Evolutionary conservation across 2,329 filamentous ascomycete species (phyloP).

Genomic region (Corinectria fuckeliana): DNA sequence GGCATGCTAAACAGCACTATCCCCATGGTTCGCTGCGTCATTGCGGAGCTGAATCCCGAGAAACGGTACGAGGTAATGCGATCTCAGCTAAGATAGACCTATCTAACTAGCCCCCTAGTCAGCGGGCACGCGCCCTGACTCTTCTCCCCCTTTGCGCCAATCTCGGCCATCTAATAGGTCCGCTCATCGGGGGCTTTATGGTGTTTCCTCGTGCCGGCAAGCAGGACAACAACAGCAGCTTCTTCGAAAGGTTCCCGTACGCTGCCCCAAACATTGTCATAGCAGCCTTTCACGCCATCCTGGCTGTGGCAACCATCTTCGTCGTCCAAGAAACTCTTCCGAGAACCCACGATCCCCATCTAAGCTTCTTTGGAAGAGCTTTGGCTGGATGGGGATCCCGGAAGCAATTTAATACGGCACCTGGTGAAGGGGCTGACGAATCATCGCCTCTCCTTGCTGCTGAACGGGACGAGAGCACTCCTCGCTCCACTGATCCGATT

Average conservation of each 20-base stretch:
- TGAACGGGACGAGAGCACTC: not conserved
- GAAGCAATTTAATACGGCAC: not conserved
- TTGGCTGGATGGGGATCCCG: not conserved
- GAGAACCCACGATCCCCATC: not conserved
- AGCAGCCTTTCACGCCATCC: not conserved
- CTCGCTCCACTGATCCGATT: not conserved
- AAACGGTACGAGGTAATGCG: not conserved
- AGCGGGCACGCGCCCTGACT: not conserved
- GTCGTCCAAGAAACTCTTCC: not conserved
- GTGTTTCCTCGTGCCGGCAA: not conserved
- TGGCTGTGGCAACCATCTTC: not conserved
- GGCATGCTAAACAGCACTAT: not conserved
- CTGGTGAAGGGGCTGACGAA: not conserved
- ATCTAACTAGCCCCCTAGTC: not conserved
- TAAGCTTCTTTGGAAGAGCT: not conserved
- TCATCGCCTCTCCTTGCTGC: not conserved
- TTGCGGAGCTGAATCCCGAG: not conserved
- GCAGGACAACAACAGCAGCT: not conserved
- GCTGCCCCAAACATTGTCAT: not conserved
- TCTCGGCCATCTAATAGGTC: not conserved
- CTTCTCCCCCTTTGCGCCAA: not conserved
- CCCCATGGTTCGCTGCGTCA: not conserved
- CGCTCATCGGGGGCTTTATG: not conserved
- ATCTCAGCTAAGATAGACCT: not conserved
- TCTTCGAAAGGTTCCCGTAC: not conserved